Percentiles rank a stretch among this genome's conserved stretches.
Conservation (phyloP, 1,284 basidiomycete genomes). For the Ustilago loliicola region DNA sequence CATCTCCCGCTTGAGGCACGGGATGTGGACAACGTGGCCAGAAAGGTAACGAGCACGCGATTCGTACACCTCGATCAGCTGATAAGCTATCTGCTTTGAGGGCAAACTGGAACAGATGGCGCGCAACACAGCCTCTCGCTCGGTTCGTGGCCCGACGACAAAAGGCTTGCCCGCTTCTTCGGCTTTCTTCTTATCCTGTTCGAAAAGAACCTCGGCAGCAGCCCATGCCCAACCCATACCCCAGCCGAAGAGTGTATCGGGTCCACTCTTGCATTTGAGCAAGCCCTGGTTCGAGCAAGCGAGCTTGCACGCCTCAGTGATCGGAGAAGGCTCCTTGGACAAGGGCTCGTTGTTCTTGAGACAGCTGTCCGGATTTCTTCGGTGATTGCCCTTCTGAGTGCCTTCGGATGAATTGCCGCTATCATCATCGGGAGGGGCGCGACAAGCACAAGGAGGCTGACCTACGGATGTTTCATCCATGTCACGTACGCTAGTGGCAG, state of each 20-base stretch:
- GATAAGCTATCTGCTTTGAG: conserved; percentile 51
- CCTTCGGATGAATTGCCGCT: conserved; percentile 11
- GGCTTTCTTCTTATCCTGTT: conserved; percentile 39
- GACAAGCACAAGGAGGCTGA: conserved; percentile 38
- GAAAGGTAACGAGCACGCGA: conserved; percentile 53
- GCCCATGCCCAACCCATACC: conserved; percentile 68
- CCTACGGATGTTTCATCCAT: conserved; percentile 14
- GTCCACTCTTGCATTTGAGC: conserved; percentile 55
- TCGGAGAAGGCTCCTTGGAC: conserved; percentile 42
- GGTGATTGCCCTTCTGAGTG: conserved; percentile 5
- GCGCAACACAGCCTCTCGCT: conserved; percentile 66
- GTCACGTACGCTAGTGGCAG: conserved; percentile 16
- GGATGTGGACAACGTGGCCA: conserved; percentile 60
- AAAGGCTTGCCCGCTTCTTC: conserved; percentile 34
- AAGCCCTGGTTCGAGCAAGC: conserved; percentile 50
- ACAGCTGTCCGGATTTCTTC: conserved; percentile 24
- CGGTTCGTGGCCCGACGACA: conserved; percentile 30
- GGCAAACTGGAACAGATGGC: conserved; percentile 61
- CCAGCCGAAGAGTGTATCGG: conserved; percentile 66
- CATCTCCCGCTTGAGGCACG: conserved; percentile 57
- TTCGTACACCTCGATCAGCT: conserved; percentile 63
- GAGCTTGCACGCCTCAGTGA: conserved; percentile 38
- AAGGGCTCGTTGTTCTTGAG: conserved; percentile 30
- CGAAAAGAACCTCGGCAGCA: conserved; percentile 53
- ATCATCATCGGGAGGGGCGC: conserved; percentile 17